phyloP scores from a whole-genome alignment of 805 yeast species.

The Schizosaccharomyces osmophilus region DNA sequence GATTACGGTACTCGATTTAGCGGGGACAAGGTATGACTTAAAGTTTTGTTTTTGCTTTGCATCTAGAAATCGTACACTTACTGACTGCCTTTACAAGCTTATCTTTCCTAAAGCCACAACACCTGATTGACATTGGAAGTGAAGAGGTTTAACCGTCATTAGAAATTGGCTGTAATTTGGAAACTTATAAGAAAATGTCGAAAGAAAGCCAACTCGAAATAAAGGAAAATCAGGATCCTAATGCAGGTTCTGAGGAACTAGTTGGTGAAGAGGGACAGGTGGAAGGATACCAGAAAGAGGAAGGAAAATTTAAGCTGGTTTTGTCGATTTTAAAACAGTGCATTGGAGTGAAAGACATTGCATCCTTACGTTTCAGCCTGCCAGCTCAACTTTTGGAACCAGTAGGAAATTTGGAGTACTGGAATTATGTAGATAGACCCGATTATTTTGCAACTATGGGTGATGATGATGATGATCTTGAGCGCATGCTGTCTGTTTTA shows the following conservation, averaged over 20 bases:
- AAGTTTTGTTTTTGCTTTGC: no score
- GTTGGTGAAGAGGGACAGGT: background rate
- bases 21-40: no score
- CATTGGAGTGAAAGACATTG: constrained; percentile 2
- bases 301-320: background rate
- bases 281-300: constrained; percentile 1
- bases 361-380: background rate
- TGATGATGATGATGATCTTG: constrained; percentile 1
- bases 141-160: no score
- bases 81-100: no score
- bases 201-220: background rate
- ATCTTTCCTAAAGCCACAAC: no score
- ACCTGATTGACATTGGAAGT: no score
- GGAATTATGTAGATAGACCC: constrained; percentile 2
- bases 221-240: background rate
- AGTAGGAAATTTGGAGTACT: constrained; percentile 2
- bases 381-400: constrained; percentile 3
- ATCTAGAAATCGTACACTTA: no score
- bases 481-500: constrained; percentile 1
- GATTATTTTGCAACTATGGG: constrained; percentile 1
- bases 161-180: no score
- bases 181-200: background rate
- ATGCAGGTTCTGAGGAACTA: background rate
- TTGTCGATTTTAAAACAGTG: constrained; percentile 1
- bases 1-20: no score